Conservation (phyloP, 2,329 filamentous ascomycete genomes). For the Achaetomium macrosporum region DNA sequence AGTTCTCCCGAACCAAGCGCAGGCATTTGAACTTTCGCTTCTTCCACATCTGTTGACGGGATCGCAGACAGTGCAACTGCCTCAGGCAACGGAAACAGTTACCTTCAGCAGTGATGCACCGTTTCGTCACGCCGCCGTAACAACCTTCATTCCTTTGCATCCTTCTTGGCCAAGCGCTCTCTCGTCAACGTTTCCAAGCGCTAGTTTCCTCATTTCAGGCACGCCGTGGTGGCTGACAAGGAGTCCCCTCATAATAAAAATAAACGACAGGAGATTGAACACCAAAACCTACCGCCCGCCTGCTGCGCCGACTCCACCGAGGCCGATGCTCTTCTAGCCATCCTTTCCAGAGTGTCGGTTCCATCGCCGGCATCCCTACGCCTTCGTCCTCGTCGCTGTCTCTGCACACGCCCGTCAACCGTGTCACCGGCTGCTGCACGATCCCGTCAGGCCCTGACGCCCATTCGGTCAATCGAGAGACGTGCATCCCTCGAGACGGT, state of each 20-base stretch:
- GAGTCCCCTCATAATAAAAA: conserved; percentile 18
- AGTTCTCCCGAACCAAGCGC: background rate
- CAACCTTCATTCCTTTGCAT: background rate
- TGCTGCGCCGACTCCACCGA: conserved; percentile 27
- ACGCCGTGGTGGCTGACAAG: conserved; percentile 17
- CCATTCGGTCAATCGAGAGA: conserved; percentile 17
- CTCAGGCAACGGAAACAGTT: background rate
- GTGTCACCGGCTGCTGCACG: conserved; percentile 14
- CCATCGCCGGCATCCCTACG: conserved; percentile 21
- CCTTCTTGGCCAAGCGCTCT: background rate
- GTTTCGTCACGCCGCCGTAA: background rate
- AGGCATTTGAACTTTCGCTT: conserved; percentile 8
- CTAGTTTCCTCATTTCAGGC: conserved; percentile 5
- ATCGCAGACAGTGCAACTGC: no score
- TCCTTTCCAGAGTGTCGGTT: conserved; percentile 33
- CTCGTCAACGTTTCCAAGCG: background rate
- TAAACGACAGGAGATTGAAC: conserved; percentile 35
- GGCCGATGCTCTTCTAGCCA: conserved; percentile 39
- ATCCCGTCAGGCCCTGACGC: conserved; percentile 15
- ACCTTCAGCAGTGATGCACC: background rate
- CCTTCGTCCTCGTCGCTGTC: conserved; percentile 9
- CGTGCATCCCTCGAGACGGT: conserved; percentile 6
- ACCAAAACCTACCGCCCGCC: conserved; percentile 24
- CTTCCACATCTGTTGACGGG: conserved; percentile 1
- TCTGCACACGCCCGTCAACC: conserved; percentile 7